Evolutionary conservation across 345 rosid genomes (phyloP), one percentile per base, ranked within the genome.

Genomic region (Euphorbia lathyris): DNA sequence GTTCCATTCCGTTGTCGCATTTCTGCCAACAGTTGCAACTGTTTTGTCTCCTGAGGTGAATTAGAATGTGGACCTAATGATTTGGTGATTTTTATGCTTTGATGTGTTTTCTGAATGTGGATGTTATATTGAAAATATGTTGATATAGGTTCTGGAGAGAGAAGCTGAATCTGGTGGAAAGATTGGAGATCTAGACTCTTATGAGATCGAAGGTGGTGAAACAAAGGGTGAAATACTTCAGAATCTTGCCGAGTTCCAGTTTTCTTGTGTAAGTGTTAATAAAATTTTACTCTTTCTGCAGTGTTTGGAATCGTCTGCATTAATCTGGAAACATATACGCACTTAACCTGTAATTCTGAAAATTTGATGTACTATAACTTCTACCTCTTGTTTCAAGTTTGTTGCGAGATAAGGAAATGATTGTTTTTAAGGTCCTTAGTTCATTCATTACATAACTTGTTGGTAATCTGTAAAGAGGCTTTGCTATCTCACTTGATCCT

Each of bases 181-280:
- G 83, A 89, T 95, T 62, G 96, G 96, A 40, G 93, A 86, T n/a
- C 87, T 95, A 1, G 99, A 95, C 81, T 84, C 86, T 16, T 95
- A 95, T 71, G 99, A 95, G 77, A 86, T 95, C 64, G 99, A 95
- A 92, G 99, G 99, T 27, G 89, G 92, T 72, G 97, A 92, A 70
- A 91, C 97, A 63, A 95, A 90, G 86, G 87, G 92, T 55, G 97
- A 88, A 76, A 86, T 90, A 63, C 91, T 95, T 72, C 99, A 95
- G 81, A 95, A 95, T 74, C 87, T 95, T 48, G 58, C 96, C 0
- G 99, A 95, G 84, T 95, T 95, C 82, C 99, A 95, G 78, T 92
- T 95, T 73, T 95, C 99, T 76, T 92, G 97, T 79, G 99, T 95
- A 83, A 90, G 99, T 80, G 36, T 25, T 50, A 30, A 43, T 22